A percentile compares a stretch with the other conserved stretches of the same genome.
These are phyloP conservation scores for Tetrastigma voinierianum DNA, from an alignment of 164 flowering plant species.

Conservation along the genomic window DNA sequence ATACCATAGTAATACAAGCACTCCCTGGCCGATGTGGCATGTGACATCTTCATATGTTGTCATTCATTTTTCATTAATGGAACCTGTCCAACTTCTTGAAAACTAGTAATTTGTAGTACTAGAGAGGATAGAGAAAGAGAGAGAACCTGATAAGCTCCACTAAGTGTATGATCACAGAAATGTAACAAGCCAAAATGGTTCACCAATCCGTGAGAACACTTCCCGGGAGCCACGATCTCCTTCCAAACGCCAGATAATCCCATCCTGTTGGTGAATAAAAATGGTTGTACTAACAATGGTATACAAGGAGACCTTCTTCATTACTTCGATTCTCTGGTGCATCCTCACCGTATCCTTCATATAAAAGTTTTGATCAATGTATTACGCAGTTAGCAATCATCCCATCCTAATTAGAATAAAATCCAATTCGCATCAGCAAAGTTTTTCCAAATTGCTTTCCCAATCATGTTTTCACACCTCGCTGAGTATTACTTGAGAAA, in stretches of 20 bases:
- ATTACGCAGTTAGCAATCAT: no score
- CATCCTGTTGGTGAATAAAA: slow-evolving; percentile 28
- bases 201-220: slow-evolving; percentile 29
- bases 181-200: slow-evolving; percentile 34
- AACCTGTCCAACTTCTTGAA: no score
- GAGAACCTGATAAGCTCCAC: slow-evolving; percentile 43
- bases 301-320: slow-evolving; percentile 32
- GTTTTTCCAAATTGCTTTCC: no score
- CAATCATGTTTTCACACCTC: no score
- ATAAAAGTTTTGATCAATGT: background rate
- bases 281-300: slow-evolving; percentile 20
- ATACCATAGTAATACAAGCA: no score
- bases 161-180: slow-evolving; percentile 33
- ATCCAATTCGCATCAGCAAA: no score
- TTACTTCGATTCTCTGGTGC: slow-evolving; percentile 35
- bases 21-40: no score
- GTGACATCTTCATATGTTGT: no score
- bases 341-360: slow-evolving; percentile 38
- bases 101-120: no score
- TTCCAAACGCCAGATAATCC: slow-evolving; percentile 35
- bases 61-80: no score
- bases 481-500: no score
- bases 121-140: background rate
- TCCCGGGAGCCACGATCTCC: slow-evolving; percentile 30
- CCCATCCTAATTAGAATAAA: no score